These are phyloP conservation scores for Fusarium multiceps DNA, from an alignment of 2,329 filamentous ascomycete species.

Conservation along the genomic window DNA sequence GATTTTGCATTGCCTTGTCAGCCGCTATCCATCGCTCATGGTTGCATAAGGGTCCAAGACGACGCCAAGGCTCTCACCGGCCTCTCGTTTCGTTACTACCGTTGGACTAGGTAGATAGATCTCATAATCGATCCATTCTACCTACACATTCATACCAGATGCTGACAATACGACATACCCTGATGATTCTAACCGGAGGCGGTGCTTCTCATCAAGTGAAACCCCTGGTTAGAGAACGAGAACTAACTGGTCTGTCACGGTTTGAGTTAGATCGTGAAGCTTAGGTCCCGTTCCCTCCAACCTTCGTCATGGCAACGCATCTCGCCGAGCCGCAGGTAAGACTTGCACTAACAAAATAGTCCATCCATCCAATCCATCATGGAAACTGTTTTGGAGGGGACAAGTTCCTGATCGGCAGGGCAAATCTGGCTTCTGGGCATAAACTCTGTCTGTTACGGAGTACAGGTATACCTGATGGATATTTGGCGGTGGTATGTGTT, in stretches of 20 bases:
- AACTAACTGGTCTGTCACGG: slow-evolving; percentile 8
- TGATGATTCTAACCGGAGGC: slow-evolving; percentile 8
- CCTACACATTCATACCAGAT: not conserved
- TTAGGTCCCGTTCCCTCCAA: slow-evolving; percentile 27
- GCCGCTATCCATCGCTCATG: slow-evolving; percentile 23
- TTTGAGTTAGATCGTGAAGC: slow-evolving; percentile 32
- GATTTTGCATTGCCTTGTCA: slow-evolving; percentile 15
- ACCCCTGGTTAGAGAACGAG: slow-evolving; percentile 1
- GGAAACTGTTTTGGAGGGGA: not conserved
- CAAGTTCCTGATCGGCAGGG: slow-evolving; percentile 17
- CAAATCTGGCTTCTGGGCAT: not conserved
- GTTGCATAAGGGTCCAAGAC: slow-evolving; percentile 35
- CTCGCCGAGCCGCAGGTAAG: slow-evolving; percentile 27
- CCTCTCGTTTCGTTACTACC: not conserved
- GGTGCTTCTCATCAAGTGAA: slow-evolving; percentile 13
- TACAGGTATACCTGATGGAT: not conserved
- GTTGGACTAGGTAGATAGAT: not conserved
- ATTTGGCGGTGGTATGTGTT: not conserved
- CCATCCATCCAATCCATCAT: slow-evolving; percentile 4
- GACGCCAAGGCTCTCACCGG: slow-evolving; percentile 10
- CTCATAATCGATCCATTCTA: not conserved
- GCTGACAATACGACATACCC: slow-evolving; percentile 25
- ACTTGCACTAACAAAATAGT: slow-evolving; percentile 2
- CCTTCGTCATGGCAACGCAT: slow-evolving; percentile 44
- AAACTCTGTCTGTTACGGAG: not conserved